Evolutionary conservation across 139 green algal species (phyloP), one percentile per base, ranked within the genome.

Genomic region (Ulvella scutata): DNA sequence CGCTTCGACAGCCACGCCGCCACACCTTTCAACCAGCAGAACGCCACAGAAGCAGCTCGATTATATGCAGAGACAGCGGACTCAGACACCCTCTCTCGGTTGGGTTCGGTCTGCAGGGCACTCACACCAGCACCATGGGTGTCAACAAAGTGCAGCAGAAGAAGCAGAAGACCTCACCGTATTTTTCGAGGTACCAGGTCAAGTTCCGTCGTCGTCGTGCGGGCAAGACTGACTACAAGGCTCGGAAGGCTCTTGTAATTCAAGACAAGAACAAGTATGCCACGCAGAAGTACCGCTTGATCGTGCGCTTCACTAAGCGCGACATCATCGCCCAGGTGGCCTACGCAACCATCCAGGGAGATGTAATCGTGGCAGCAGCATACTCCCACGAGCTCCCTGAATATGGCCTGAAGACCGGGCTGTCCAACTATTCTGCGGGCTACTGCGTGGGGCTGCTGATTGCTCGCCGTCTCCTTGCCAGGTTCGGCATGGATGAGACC

Each of bases 181-280:
- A 97, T 83, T 96, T 92, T 87, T 90, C 82, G 77, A 84, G 92
- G 34, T 97, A 86, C 84, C 93, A 94, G 86, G 84, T 88, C 73
- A 83, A 79, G 37, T 61, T 39, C 39, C 75, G 60, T 43, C 33
- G 59, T 20, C 29, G 37, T 37, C 72, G 88, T 37, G 73, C 84
- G 62, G 92, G 93, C 43, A 98, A 98, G 91, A 98, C 93, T 23
- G 94, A 98, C 82, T 98, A 98, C 90, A 86, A 91, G 38, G 92
- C 93, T 13, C 92, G 95, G 79, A 85, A 95, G 28, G 79, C 91
- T 17, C 82, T 99, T 79, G 87, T 84, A 61, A 90, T 85, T 61
- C 95, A 99, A 89, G 95, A 99, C 91, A 99, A 99, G 93, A 99
- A 99, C 93, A 99, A 99, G 92, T 99, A 98, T 86, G 96, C 96